These are phyloP conservation scores for Piper betle DNA, from an alignment of 164 flowering plant genomes.

Conservation along the genomic window DNA sequence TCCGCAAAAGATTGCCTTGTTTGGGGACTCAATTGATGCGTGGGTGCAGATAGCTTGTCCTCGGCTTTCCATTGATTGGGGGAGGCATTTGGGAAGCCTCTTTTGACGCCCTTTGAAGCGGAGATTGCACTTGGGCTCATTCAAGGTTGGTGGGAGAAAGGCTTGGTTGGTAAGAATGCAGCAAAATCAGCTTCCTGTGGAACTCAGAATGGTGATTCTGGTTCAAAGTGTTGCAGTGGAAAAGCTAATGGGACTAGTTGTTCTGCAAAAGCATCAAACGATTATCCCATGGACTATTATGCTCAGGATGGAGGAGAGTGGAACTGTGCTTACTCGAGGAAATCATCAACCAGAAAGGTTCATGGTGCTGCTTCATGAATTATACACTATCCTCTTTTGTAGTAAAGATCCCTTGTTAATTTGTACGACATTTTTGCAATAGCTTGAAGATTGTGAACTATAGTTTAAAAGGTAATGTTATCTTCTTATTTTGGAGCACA, in stretches of 20 bases:
- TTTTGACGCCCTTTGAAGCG: slow-evolving; percentile 85
- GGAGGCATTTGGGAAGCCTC: slow-evolving; percentile 72
- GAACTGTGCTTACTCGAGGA: slow-evolving; percentile 68
- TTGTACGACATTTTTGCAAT: too few relatives aligned
- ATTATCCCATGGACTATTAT: slow-evolving; percentile 97
- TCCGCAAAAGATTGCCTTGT: slow-evolving; percentile 56
- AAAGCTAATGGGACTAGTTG: slow-evolving; percentile 9
- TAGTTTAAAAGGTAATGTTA: too few relatives aligned
- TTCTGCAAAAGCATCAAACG: slow-evolving; percentile 14
- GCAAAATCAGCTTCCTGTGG: not conserved
- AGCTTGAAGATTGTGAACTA: too few relatives aligned
- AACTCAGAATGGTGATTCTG: slow-evolving; percentile 6
- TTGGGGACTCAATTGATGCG: slow-evolving; percentile 86
- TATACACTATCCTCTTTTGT: too few relatives aligned
- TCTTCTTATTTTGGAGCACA: too few relatives aligned
- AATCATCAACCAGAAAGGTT: slow-evolving; percentile 22
- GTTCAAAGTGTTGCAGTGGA: slow-evolving; percentile 18
- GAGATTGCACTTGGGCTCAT: slow-evolving; percentile 75
- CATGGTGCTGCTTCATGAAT: not conserved
- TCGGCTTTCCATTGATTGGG: slow-evolving; percentile 93
- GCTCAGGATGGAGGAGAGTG: slow-evolving; percentile 96
- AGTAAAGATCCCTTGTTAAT: too few relatives aligned
- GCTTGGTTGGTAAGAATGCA: not conserved
- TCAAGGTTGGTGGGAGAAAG: slow-evolving; percentile 91
- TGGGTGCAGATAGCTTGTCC: slow-evolving; percentile 99